Evolutionary conservation across 2,329 filamentous ascomycete species (phyloP).

Genomic region (Ophiosphaerella narmari): DNA sequence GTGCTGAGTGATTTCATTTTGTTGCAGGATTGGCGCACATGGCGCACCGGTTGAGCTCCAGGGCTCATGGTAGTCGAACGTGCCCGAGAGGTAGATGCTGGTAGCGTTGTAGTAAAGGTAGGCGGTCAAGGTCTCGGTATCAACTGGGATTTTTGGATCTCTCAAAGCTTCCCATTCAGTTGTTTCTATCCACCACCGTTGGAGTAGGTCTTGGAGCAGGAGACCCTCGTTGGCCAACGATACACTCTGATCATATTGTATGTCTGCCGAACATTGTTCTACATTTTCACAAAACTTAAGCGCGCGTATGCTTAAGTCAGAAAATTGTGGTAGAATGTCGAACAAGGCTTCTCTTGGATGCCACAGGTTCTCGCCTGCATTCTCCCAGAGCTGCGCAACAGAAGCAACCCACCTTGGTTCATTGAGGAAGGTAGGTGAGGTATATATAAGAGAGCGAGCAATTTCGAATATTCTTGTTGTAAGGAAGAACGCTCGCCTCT

Average conservation of each 20-base stretch:
- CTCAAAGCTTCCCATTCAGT: slow-evolving; percentile 11
- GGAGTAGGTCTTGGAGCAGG: slow-evolving; percentile 14
- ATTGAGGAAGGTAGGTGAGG: slow-evolving; percentile 27
- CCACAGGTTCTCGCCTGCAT: slow-evolving; percentile 15
- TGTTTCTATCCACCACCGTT: slow-evolving; percentile 20
- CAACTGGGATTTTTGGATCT: not conserved
- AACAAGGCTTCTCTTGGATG: slow-evolving; percentile 34
- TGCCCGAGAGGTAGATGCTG: slow-evolving; percentile 35
- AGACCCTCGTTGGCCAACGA: slow-evolving; percentile 26
- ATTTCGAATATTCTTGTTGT: slow-evolving; percentile 34
- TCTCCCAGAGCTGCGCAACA: slow-evolving; percentile 20
- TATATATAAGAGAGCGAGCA: slow-evolving; percentile 30
- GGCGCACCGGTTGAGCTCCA: slow-evolving; percentile 23
- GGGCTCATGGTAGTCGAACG: slow-evolving; percentile 29
- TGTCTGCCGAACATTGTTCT: not conserved
- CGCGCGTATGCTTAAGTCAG: slow-evolving; percentile 23
- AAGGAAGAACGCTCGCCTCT: slow-evolving; percentile 29
- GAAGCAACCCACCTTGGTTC: slow-evolving; percentile 22
- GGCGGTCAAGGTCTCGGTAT: slow-evolving; percentile 19
- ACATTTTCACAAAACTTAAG: slow-evolving; percentile 9
- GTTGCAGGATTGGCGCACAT: slow-evolving; percentile 21
- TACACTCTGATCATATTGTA: not conserved
- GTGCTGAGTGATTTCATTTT: slow-evolving; percentile 16
- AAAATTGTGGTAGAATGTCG: slow-evolving; percentile 27
- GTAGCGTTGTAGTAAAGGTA: slow-evolving; percentile 29